Percentiles rank a stretch among this genome's conserved stretches.
These are phyloP conservation scores for Austroboletus novae-zelandiae DNA, from an alignment of 1,284 basidiomycete genomes.

Conservation along the genomic window DNA sequence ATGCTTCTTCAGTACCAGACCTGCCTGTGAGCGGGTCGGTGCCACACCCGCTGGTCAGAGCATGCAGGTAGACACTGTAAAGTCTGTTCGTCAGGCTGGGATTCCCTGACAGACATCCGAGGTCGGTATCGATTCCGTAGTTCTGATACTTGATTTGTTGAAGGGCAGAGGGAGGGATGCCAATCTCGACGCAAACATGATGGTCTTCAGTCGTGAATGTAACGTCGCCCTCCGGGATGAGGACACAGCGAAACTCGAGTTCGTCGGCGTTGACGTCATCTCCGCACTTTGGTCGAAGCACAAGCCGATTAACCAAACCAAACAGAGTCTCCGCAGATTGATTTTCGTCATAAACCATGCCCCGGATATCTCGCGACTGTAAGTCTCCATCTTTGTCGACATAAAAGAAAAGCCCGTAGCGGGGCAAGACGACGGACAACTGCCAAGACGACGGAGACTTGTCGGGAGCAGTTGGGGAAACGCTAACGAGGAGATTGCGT, in stretches of 20 bases:
- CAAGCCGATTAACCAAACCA: slow-evolving; percentile 37
- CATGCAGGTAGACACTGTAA: slow-evolving; percentile 45
- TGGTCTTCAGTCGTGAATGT: slow-evolving; percentile 15
- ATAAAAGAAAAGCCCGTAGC: slow-evolving; percentile 36
- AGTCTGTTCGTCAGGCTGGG: slow-evolving; percentile 36
- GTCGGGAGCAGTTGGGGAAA: slow-evolving; percentile 3
- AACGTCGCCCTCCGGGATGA: slow-evolving; percentile 41
- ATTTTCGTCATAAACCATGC: slow-evolving; percentile 21
- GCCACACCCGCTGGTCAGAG: slow-evolving; percentile 40
- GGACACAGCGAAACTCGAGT: slow-evolving; percentile 26
- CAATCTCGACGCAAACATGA: slow-evolving; percentile 30
- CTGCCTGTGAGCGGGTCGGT: slow-evolving; percentile 45
- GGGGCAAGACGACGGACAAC: slow-evolving; percentile 40
- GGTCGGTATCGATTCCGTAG: slow-evolving; percentile 39
- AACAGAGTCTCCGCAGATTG: slow-evolving; percentile 26
- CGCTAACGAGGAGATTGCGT: slow-evolving; percentile 26
- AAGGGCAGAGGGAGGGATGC: slow-evolving; percentile 7
- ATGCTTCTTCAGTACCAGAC: slow-evolving; percentile 47
- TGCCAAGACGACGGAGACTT: not conserved
- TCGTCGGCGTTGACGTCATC: slow-evolving; percentile 7
- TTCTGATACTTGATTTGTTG: slow-evolving; percentile 29
- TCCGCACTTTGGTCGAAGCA: slow-evolving; percentile 30
- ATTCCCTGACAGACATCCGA: slow-evolving; percentile 39
- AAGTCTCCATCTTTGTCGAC: slow-evolving; percentile 26
- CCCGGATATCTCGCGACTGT: slow-evolving; percentile 24